Evolutionary conservation across 305 asterid species (phyloP).

Genomic region (Salvia sclarea): DNA sequence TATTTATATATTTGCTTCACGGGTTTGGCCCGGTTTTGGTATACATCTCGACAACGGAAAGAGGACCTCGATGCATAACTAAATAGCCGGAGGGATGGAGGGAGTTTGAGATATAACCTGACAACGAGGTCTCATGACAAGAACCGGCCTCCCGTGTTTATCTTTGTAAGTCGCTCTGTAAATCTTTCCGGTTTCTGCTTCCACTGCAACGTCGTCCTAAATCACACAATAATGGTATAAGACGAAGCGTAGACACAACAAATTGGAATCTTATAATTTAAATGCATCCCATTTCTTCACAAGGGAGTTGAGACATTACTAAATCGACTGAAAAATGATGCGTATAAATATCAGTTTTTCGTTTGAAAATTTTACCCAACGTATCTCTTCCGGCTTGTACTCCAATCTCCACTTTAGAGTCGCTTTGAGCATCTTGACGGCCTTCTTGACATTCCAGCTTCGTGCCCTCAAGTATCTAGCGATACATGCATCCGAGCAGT

Average conservation of each 20-base stretch:
- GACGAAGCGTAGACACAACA: neutral
- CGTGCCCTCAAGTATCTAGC: constrained; percentile 78
- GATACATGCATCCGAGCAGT: constrained; percentile 71
- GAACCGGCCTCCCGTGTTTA: constrained; percentile 86
- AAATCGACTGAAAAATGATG: neutral
- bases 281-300: neutral
- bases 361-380: constrained; percentile 58
- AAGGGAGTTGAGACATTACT: neutral
- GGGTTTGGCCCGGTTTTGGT: neutral
- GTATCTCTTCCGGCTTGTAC: constrained; percentile 77
- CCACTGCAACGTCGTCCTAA: constrained; percentile 75
- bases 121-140: constrained; percentile 91
- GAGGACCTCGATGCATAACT: neutral
- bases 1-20: too few species aligned
- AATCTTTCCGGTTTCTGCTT: constrained; percentile 88
- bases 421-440: constrained; percentile 80
- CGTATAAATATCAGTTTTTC: neutral
- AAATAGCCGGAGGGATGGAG: neutral
- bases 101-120: constrained; percentile 50
- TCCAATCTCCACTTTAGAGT: constrained; percentile 77
- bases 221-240: constrained; percentile 7
- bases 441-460: constrained; percentile 83
- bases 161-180: constrained; percentile 73
- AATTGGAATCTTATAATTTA: too few species aligned
- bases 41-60: neutral